These are phyloP conservation scores for Starmerella lactis-condensi DNA, from an alignment of 805 yeast species.

Conservation along the genomic window DNA sequence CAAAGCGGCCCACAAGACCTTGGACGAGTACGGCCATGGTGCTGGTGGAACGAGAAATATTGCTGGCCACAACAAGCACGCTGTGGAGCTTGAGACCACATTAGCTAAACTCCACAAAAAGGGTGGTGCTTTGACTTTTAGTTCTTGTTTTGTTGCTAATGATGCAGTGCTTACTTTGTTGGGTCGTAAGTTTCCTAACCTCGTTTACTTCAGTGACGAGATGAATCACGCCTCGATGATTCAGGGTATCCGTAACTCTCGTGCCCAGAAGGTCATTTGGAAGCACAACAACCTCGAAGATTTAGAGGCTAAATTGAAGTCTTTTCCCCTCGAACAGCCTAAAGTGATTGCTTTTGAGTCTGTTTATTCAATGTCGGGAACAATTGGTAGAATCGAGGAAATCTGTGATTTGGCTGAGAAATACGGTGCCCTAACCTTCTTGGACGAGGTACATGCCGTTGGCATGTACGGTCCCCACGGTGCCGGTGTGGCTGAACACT, in stretches of 20 bases:
- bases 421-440: constrained; percentile 89
- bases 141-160: constrained; percentile 92
- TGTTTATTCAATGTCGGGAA: constrained; percentile 97
- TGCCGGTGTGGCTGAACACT: constrained; percentile 97
- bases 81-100: constrained; percentile 72
- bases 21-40: constrained; percentile 88
- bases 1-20: constrained; percentile 54
- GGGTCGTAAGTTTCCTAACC: constrained; percentile 76
- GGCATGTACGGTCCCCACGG: constrained; percentile 99
- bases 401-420: constrained; percentile 93
- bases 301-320: constrained; percentile 57
- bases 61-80: constrained; percentile 89
- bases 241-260: constrained; percentile 80
- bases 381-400: constrained; percentile 79
- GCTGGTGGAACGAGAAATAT: constrained; percentile 99
- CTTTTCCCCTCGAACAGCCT: constrained; percentile 73
- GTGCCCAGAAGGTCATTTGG: constrained; percentile 73
- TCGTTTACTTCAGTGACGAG: constrained; percentile 84
- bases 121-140: constrained; percentile 85
- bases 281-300: constrained; percentile 78
- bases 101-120: constrained; percentile 82
- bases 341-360: constrained; percentile 93
- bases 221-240: constrained; percentile 97
- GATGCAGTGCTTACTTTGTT: constrained; percentile 82
- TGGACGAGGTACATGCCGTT: constrained; percentile 97